Evolutionary conservation across 306 rosid species (phyloP), one percentile per base, ranked within the genome.

Genomic region (Astragalus glycyphyllos): DNA sequence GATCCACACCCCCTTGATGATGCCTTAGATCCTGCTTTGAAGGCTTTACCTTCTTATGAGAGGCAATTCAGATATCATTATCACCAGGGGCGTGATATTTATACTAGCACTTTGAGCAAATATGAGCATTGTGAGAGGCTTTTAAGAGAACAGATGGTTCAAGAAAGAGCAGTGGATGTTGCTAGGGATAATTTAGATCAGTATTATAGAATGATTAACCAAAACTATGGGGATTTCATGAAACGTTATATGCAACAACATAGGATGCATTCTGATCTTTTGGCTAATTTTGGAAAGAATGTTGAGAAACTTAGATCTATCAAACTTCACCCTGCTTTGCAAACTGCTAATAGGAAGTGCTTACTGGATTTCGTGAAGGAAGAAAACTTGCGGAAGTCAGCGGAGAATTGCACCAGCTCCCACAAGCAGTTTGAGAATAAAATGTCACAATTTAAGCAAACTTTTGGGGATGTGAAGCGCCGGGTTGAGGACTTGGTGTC

Each of bases 351-450:
- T 23, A 74, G 85, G 62, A 89, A 84, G 79, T 87, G 91, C 86
- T 84, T 95, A 38, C 82, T 87, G 79, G 99, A 95, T 87, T 95
- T 91, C 74, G 97, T 89, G 35, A 87, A 89, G 89, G 97, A 95
- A 72, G 99, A 95, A 65, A 82, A 69, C 82, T 78, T 95, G 86
- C 76, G 84, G 80, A 95, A 89, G 84, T 79, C 83, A 0, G 87
- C 87, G 58, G 99, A 95, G 79, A 91, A 77, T 77, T 91, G 96
- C 80, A 78, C 79, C 63, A 40, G 81, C 68, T 91, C 96, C 41
- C 97, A 91, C 75, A 83, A 83, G 83, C 99, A 89, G 86, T 95
- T 95, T 84, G 96, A 95, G 85, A 89, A 81, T 70, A 95, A 95
- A 80, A 89, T 95, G 73, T 76, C 83, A 20, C 96, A 89, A 81